Evolutionary conservation across 176 grass and related monocot genomes (phyloP).

Genomic region (Phoenix roebelenii): DNA sequence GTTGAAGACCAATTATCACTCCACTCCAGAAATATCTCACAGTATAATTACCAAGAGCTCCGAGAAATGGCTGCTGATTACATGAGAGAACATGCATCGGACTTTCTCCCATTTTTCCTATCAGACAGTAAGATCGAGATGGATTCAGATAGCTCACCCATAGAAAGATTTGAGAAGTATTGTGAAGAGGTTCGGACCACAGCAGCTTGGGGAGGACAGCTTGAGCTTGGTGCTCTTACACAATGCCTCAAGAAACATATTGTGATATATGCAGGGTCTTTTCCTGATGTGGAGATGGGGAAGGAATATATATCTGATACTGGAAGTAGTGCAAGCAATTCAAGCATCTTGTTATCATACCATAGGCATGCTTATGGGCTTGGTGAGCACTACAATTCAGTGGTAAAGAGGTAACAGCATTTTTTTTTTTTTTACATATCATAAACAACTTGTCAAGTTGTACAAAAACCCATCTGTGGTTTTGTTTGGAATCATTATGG

Average conservation of each 20-base stretch:
- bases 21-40: conserved; percentile 27
- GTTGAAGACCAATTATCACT: conserved; percentile 75
- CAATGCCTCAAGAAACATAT: conserved; percentile 87
- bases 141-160: conserved; percentile 29
- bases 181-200: conserved; percentile 67
- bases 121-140: conserved; percentile 63
- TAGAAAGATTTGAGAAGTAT: conserved; percentile 58
- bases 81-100: conserved; percentile 49
- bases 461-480: too few species aligned
- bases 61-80: conserved; percentile 68
- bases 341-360: conserved; percentile 67
- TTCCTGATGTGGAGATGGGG: conserved; percentile 96
- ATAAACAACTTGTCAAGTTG: too few species aligned
- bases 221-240: conserved; percentile 72
- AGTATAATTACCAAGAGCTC: conserved; percentile 57
- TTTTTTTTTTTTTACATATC: conserved; percentile 12
- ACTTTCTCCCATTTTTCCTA: conserved; percentile 86
- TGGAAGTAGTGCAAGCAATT: conserved; percentile 9
- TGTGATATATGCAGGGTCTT: conserved; percentile 75
- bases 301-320: conserved; percentile 62
- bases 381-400: conserved; percentile 95
- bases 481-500: too few species aligned
- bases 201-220: conserved; percentile 84
- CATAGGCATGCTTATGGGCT: conserved; percentile 91
- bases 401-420: conserved; percentile 25